Evolutionary conservation across 805 yeast species (phyloP), one percentile per base, ranked within the genome.

Genomic region (Candida tallmaniae): DNA sequence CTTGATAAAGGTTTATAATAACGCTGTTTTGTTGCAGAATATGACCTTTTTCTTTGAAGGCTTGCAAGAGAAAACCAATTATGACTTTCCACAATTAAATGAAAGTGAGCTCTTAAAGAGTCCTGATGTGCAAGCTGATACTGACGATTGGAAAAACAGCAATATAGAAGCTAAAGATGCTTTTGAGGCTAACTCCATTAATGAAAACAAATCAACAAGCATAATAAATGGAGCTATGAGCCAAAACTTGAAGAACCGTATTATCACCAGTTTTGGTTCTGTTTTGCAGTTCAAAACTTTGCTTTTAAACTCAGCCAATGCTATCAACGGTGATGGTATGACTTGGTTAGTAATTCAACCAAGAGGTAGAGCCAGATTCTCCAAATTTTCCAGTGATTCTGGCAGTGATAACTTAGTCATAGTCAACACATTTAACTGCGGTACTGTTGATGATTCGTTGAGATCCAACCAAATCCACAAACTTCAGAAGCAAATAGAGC

Each of bases 361-460:
- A 11, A 54, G 54, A 29, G 48, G 53, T 37, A 47, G 61, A 14
- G 33, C 36, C 12, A 45, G 42, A 13, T 29, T 41, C 29, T 27
- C 22, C 14, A 35, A 32, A 7, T 38, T 36, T 11, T 24, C 35
- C 9, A 37, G 31, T 29, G 38, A 35, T 18, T 35, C 40, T 5
- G 43, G 29, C 29, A 47, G 42, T 30, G 74, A 74, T 37, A 62
- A 70, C 21, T 68, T 93, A 48, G 79, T 76, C 33, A 65, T 93
- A 6, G 60, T 85, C 37, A 83, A 87, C 59, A 82, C 96, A n/a
- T 87, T 87, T 60, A 87, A 86, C 52, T 79, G 89, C 5, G 97
- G 97, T 4, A 71, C 85, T 5, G 95, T 96, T 20, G 80, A 79
- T 46, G 73, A 66, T 46, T 74, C 80, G 31, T 52, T 73, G 30